Evolutionary conservation across 495 filamentous ascomycete genomes (phyloP).

Genomic region (Hyaloscypha variabilis): DNA sequence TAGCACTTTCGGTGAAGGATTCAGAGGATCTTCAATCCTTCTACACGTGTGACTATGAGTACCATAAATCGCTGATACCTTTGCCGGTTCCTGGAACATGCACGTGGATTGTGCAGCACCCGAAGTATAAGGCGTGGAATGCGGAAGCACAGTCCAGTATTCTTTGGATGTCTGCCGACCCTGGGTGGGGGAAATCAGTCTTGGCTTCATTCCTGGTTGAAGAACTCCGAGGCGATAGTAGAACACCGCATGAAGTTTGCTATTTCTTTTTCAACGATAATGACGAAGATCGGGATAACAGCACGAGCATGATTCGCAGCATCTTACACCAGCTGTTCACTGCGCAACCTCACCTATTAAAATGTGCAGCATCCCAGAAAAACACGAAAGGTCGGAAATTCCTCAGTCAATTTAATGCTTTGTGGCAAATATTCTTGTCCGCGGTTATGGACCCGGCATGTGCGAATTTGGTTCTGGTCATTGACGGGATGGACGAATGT

Average conservation of each 20-base stretch:
- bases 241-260: slow-evolving; percentile 27
- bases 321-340: slow-evolving; percentile 31
- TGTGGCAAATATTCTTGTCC: not conserved
- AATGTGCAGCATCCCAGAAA: slow-evolving; percentile 21
- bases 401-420: not conserved
- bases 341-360: not conserved
- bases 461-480: not conserved
- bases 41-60: too few species aligned
- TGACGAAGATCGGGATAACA: slow-evolving; percentile 35
- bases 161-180: slow-evolving; percentile 42
- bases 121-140: slow-evolving; percentile 28
- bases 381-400: not conserved
- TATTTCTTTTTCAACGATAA: slow-evolving; percentile 55
- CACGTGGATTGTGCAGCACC: slow-evolving; percentile 24
- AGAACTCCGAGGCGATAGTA: slow-evolving; percentile 15
- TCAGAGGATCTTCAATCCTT: too few species aligned
- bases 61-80: too few species aligned
- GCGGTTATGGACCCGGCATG: not conserved
- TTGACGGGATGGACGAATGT: slow-evolving; percentile 10
- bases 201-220: slow-evolving; percentile 39
- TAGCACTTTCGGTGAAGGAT: too few species aligned
- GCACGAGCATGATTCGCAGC: slow-evolving; percentile 23
- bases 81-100: not conserved
- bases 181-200: slow-evolving; percentile 45
- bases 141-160: slow-evolving; percentile 21